Percentiles rank a stretch among this genome's conserved stretches.
These are phyloP conservation scores for Auricularia sp. DNA, from an alignment of 768 basidiomycete genomes.

Conservation along the genomic window DNA sequence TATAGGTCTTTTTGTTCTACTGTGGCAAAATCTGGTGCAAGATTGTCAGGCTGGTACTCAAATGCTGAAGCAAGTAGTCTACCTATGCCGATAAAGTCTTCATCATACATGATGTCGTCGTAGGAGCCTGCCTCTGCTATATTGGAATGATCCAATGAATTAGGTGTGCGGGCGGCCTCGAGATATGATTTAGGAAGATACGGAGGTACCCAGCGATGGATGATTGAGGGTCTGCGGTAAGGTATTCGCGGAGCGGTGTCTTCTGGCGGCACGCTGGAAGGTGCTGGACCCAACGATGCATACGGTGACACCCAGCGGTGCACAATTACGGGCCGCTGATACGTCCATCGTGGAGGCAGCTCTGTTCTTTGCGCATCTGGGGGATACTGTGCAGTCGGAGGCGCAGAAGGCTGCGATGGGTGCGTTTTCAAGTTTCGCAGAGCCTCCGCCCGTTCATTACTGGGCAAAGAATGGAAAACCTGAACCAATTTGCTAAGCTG, in stretches of 20 bases:
- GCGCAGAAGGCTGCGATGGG: too few relatives aligned
- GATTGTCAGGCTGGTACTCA: neutral
- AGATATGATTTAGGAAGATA: neutral
- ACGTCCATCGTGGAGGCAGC: too few relatives aligned
- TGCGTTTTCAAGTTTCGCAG: neutral
- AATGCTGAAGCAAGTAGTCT: neutral
- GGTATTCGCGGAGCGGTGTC: constrained; percentile 17
- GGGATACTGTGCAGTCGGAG: too few relatives aligned
- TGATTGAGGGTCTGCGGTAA: constrained; percentile 20
- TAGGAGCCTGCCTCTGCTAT: neutral
- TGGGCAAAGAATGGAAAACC: constrained; percentile 10
- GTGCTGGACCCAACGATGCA: too few relatives aligned
- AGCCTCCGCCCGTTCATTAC: neutral
- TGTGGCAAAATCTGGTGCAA: neutral
- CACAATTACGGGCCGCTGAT: too few relatives aligned
- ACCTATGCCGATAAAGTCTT: neutral
- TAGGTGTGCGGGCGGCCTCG: neutral
- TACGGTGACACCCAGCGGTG: too few relatives aligned
- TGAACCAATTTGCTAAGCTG: constrained; percentile 18
- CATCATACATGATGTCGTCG: neutral
- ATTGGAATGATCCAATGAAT: neutral
- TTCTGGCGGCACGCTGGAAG: neutral
- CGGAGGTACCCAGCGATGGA: neutral
- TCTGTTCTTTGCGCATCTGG: too few relatives aligned
- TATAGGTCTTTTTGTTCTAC: neutral